These are phyloP conservation scores for Phaeoacremonium minimum DNA, from an alignment of 2,329 filamentous ascomycete species.

Conservation along the genomic window DNA sequence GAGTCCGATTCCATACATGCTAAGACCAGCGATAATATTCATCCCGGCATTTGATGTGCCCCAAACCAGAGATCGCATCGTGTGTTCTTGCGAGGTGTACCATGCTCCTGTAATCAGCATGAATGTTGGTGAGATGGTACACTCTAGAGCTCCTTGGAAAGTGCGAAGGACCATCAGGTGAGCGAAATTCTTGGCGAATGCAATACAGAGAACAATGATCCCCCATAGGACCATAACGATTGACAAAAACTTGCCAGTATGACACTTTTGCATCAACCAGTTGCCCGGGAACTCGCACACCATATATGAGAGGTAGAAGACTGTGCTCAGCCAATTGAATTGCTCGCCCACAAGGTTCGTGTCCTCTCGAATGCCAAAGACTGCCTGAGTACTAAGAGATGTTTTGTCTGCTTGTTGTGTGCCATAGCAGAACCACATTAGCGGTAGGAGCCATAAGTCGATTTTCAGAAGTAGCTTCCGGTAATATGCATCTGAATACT, in stretches of 20 bases:
- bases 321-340: slow-evolving; percentile 20
- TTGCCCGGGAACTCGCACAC: slow-evolving; percentile 21
- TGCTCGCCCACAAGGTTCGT: slow-evolving; percentile 21
- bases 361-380: slow-evolving; percentile 21
- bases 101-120: slow-evolving; percentile 25
- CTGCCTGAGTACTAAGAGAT: slow-evolving; percentile 10
- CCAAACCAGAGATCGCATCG: slow-evolving; percentile 23
- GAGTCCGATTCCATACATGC: slow-evolving; percentile 19
- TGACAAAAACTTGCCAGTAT: slow-evolving; percentile 25
- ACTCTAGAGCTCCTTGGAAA: slow-evolving; percentile 22
- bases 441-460: slow-evolving; percentile 4
- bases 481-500: slow-evolving; percentile 4
- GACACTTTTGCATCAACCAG: slow-evolving; percentile 26
- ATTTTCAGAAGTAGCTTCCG: slow-evolving; percentile 4
- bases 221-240: slow-evolving; percentile 27
- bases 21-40: slow-evolving; percentile 22
- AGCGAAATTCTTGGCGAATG: slow-evolving; percentile 21
- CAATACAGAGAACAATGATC: slow-evolving; percentile 20
- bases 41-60: slow-evolving; percentile 25
- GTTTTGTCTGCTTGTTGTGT: slow-evolving; percentile 12
- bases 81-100: slow-evolving; percentile 24
- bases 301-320: slow-evolving; percentile 23
- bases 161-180: slow-evolving; percentile 21
- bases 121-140: slow-evolving; percentile 22
- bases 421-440: slow-evolving; percentile 6